Evolutionary conservation across 2,329 filamentous ascomycete genomes (phyloP).

Genomic region (Pseudocercospora ulei): DNA sequence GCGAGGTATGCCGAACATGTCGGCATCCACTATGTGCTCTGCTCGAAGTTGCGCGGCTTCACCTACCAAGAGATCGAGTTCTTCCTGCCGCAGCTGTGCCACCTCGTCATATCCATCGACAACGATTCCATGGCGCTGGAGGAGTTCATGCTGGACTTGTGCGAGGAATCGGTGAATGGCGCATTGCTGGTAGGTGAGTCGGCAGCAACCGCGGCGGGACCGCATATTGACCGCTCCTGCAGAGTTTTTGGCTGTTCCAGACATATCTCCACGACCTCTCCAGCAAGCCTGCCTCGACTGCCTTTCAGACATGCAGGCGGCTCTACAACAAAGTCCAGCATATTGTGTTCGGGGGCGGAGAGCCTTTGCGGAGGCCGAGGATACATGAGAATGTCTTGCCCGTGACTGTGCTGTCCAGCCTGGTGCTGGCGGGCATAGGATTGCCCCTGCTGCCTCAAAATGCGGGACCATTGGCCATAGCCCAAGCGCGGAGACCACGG

Average conservation of each 20-base stretch:
- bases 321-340: conserved; percentile 84
- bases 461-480: conserved; percentile 70
- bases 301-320: conserved; percentile 71
- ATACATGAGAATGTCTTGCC: conserved; percentile 74
- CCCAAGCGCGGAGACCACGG: conserved; percentile 68
- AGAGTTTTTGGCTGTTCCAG: conserved; percentile 89
- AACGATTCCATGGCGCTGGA: conserved; percentile 88
- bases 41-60: conserved; percentile 79
- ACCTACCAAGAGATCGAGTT: conserved; percentile 88
- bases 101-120: conserved; percentile 77
- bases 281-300: conserved; percentile 61
- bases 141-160: conserved; percentile 76
- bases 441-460: conserved; percentile 65
- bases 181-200: conserved; percentile 59
- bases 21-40: conserved; percentile 80
- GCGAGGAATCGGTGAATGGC: conserved; percentile 77
- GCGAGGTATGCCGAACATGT: conserved; percentile 88
- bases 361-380: conserved; percentile 58
- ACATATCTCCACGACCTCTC: conserved; percentile 76
- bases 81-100: conserved; percentile 76
- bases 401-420: conserved; percentile 69
- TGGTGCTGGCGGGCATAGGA: conserved; percentile 67
- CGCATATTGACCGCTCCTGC: conserved; percentile 20
- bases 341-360: conserved; percentile 70
- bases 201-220: neutral